Evolutionary conservation across 352 stramenopile genomes (phyloP).

Genomic region (Globisporangium nunn): DNA sequence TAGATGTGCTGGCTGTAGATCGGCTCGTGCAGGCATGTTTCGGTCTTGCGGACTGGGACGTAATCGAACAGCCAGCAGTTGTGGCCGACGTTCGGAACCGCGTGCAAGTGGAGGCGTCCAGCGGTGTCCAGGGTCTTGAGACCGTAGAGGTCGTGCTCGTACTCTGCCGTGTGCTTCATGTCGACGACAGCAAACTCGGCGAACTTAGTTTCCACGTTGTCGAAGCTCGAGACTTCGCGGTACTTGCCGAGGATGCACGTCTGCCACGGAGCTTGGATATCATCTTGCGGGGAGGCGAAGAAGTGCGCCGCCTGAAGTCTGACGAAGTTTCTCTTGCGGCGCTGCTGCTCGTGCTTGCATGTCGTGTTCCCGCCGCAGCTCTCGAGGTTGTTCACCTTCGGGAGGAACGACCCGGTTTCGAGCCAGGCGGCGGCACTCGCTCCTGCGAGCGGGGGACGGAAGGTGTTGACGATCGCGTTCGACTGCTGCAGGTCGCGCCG

Average conservation of each 20-base stretch:
- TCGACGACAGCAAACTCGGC: slow-evolving; percentile 18
- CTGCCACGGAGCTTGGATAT: slow-evolving; percentile 30
- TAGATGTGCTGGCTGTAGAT: slow-evolving; percentile 16
- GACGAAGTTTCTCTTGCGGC: slow-evolving; percentile 24
- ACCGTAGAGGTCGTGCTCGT: slow-evolving; percentile 30
- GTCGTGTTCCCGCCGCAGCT: slow-evolving; percentile 6
- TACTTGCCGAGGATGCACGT: slow-evolving; percentile 26
- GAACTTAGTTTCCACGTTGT: slow-evolving; percentile 26
- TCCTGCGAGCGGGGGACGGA: slow-evolving; percentile 13
- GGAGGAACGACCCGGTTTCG: slow-evolving; percentile 16
- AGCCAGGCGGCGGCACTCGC: slow-evolving; percentile 11
- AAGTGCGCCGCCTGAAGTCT: slow-evolving; percentile 30
- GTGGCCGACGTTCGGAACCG: slow-evolving; percentile 10
- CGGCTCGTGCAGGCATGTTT: slow-evolving; percentile 11
- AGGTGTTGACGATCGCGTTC: too few species aligned
- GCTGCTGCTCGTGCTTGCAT: slow-evolving; percentile 15
- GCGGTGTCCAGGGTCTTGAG: slow-evolving; percentile 22
- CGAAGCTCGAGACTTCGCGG: slow-evolving; percentile 18
- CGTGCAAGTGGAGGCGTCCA: slow-evolving; percentile 15
- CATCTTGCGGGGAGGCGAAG: slow-evolving; percentile 37
- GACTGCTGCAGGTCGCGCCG: too few species aligned
- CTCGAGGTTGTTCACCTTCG: slow-evolving; percentile 26
- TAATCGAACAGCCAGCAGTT: slow-evolving; percentile 20
- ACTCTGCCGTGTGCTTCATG: slow-evolving; percentile 29
- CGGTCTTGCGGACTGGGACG: slow-evolving; percentile 1